These are phyloP conservation scores for Plasmodium cynomolgi DNA, from an alignment of 169 alveolate species.

Conservation along the genomic window DNA sequence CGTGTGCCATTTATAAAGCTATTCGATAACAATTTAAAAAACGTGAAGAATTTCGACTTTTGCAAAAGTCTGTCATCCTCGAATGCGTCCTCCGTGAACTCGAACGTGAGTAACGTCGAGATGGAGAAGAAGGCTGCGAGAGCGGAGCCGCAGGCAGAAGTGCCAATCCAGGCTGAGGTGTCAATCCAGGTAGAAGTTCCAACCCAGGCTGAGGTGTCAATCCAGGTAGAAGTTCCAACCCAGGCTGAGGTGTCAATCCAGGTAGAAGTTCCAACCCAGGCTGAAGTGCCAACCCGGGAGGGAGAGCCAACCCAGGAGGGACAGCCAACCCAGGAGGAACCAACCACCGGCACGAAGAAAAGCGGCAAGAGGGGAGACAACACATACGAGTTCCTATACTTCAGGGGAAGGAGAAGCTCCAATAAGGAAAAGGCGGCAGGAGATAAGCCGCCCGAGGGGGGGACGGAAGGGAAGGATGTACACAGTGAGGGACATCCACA, in stretches of 20 bases:
- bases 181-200: not conserved
- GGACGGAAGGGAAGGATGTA: not conserved
- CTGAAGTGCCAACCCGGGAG: not conserved
- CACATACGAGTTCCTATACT: slow-evolving; percentile 36
- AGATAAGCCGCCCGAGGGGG: not conserved
- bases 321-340: not conserved
- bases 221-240: not conserved
- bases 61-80: slow-evolving; percentile 48
- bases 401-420: slow-evolving; percentile 10
- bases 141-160: not conserved
- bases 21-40: slow-evolving; percentile 8
- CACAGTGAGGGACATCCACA: not conserved
- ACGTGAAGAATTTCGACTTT: slow-evolving; percentile 32
- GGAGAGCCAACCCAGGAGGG: not conserved
- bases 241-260: not conserved
- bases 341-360: not conserved
- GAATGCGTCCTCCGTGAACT: slow-evolving; percentile 25
- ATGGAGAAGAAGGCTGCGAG: not conserved
- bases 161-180: not conserved
- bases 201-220: not conserved
- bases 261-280: not conserved
- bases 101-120: slow-evolving; percentile 6
- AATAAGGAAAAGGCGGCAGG: slow-evolving; percentile 6
- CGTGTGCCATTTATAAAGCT: slow-evolving; percentile 31
- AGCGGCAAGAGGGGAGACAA: slow-evolving; percentile 22